phyloP scores from a whole-genome alignment of 257 asterid species.

The Rhazya stricta region DNA sequence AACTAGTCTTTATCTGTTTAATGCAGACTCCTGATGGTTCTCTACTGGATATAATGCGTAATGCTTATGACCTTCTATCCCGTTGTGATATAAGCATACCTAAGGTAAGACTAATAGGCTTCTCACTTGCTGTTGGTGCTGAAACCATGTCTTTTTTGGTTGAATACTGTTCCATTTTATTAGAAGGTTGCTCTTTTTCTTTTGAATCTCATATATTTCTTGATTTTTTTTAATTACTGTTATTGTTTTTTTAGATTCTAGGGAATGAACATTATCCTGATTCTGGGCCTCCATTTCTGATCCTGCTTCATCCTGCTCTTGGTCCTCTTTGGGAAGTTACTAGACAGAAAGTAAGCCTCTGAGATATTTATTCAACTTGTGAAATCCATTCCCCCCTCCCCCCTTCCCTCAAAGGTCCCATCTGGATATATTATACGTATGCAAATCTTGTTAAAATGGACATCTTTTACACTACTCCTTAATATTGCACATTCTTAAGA shows the following conservation, averaged over 20 bases:
- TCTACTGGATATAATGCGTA: slow-evolving; percentile 88
- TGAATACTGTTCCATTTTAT: not conserved
- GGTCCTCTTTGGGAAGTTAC: slow-evolving; percentile 98
- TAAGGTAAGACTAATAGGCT: slow-evolving; percentile 40
- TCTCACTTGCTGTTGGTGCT: slow-evolving; percentile 10
- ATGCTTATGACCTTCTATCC: slow-evolving; percentile 89
- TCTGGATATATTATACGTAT: too few species aligned
- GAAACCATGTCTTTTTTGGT: not conserved
- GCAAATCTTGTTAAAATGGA: not conserved
- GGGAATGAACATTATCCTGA: slow-evolving; percentile 64
- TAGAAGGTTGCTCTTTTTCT: not conserved
- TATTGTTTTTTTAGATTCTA: slow-evolving; percentile 49
- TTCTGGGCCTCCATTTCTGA: slow-evolving; percentile 90
- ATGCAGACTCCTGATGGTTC: slow-evolving; percentile 99
- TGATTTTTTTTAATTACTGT: not conserved
- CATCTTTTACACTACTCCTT: not conserved
- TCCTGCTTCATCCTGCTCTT: slow-evolving; percentile 95
- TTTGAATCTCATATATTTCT: slow-evolving; percentile 6
- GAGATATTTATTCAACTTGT: not conserved
- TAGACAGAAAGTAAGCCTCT: slow-evolving; percentile 65
- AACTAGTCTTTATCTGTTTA: slow-evolving; percentile 21
- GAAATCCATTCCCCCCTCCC: not conserved
- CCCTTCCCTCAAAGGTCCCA: not conserved
- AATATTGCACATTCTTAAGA: not conserved
- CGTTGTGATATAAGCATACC: slow-evolving; percentile 73